phyloP scores from a whole-genome alignment of 2,329 filamentous ascomycete genomes.

The Cordyceps militaris region DNA sequence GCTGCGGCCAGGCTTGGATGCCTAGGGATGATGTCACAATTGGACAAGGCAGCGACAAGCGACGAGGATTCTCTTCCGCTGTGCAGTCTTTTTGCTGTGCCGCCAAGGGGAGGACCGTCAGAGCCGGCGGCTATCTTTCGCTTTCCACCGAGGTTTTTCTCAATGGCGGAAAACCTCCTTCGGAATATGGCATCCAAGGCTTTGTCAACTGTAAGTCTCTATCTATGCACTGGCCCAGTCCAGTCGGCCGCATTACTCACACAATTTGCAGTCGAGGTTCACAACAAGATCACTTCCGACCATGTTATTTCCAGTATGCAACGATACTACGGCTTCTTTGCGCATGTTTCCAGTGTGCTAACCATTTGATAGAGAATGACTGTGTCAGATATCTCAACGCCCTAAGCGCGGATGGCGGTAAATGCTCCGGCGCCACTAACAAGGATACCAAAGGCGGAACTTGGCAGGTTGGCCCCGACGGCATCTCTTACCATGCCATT shows the following conservation, averaged over 20 bases:
- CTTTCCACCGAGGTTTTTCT: slow-evolving; percentile 17
- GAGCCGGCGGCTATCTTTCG: slow-evolving; percentile 15
- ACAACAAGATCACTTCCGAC: slow-evolving; percentile 16
- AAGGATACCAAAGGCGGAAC: slow-evolving; percentile 18
- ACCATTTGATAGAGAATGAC: background rate
- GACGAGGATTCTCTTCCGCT: slow-evolving; percentile 14
- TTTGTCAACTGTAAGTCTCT: slow-evolving; percentile 16
- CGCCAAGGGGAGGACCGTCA: slow-evolving; percentile 14
- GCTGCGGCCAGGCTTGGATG: slow-evolving; percentile 17
- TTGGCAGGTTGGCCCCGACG: slow-evolving; percentile 17
- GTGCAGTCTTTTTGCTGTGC: slow-evolving; percentile 16
- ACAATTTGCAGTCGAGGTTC: slow-evolving; percentile 15
- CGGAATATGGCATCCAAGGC: slow-evolving; percentile 15
- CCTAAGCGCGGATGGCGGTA: slow-evolving; percentile 15
- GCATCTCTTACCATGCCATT: slow-evolving; percentile 17
- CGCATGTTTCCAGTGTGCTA: background rate
- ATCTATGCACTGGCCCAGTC: background rate
- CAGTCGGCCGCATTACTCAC: background rate
- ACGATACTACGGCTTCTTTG: background rate
- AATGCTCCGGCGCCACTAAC: slow-evolving; percentile 17
- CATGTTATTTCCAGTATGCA: slow-evolving; percentile 15
- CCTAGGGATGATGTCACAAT: slow-evolving; percentile 16
- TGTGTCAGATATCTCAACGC: slow-evolving; percentile 12
- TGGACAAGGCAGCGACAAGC: slow-evolving; percentile 14
- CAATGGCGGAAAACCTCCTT: slow-evolving; percentile 15